Conservation (phyloP, 352 stramenopile genomes). For the Lagenidium sp. region DNA sequence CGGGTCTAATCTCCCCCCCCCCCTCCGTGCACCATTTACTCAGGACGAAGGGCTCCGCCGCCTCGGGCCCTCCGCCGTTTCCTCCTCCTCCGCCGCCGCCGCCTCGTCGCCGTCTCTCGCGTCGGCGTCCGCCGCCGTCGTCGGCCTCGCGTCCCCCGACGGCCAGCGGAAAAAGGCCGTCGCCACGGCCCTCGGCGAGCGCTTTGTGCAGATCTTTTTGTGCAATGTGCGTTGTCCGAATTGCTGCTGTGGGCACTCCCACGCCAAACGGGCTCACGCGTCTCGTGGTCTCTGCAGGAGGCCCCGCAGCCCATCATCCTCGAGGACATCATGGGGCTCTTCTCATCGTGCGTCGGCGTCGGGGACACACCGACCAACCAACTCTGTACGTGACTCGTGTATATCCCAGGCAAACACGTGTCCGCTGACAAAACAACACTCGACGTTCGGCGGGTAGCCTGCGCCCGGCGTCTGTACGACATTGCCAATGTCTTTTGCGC, state of each 20-base stretch:
- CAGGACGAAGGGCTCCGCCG: constrained; percentile 17
- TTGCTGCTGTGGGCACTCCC: not conserved
- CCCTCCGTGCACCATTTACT: not conserved
- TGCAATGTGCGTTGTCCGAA: constrained; percentile 16
- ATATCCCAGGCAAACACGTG: too few relatives aligned
- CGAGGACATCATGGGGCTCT: constrained; percentile 28
- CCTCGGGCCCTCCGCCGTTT: constrained; percentile 1
- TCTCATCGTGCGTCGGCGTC: constrained; percentile 12
- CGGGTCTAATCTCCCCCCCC: not conserved
- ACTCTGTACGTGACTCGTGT: constrained; percentile 19
- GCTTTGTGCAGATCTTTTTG: constrained; percentile 29
- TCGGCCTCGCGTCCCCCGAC: constrained; percentile 5
- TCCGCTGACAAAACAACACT: too few relatives aligned
- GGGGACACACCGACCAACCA: constrained; percentile 14
- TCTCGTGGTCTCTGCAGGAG: constrained; percentile 6
- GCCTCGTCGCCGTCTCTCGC: not conserved
- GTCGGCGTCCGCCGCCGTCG: not conserved
- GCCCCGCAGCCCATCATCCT: constrained; percentile 22
- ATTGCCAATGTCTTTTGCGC: constrained; percentile 33
- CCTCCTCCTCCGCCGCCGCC: not conserved
- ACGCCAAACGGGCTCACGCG: not conserved
- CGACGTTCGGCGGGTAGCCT: too few relatives aligned
- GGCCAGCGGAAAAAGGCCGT: constrained; percentile 21
- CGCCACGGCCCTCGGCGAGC: constrained; percentile 21
- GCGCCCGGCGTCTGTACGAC: constrained; percentile 24